Evolutionary conservation across 352 stramenopile genomes (phyloP).

Genomic region (Phytophthora ohioensis): DNA sequence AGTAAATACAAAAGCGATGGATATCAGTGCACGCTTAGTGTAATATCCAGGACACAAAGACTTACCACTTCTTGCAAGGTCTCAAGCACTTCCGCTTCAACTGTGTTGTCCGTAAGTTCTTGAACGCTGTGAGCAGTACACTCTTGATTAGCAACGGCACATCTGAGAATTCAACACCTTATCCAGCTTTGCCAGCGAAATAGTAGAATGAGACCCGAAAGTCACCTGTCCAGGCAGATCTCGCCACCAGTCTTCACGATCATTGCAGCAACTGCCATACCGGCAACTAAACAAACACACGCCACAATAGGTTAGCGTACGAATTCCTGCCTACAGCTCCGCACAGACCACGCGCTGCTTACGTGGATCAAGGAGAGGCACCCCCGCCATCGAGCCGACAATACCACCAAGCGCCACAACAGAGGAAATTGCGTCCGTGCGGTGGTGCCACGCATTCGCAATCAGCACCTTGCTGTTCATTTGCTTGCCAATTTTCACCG

Average conservation of each 20-base stretch:
- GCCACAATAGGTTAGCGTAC: too few relatives aligned
- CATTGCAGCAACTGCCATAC: slow-evolving; percentile 88
- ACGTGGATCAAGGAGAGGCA: slow-evolving; percentile 82
- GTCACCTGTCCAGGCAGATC: slow-evolving; percentile 82
- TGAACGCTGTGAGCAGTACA: slow-evolving; percentile 53
- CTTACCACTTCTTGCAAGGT: slow-evolving; percentile 76
- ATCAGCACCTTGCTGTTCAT: slow-evolving; percentile 96
- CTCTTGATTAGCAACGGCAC: background rate
- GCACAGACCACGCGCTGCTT: too few relatives aligned
- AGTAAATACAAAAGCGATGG: background rate
- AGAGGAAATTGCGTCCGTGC: slow-evolving; percentile 92
- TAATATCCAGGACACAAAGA: background rate
- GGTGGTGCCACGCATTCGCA: slow-evolving; percentile 98
- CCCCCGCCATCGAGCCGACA: slow-evolving; percentile 69
- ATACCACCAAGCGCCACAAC: slow-evolving; percentile 87
- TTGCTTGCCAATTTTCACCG: slow-evolving; percentile 90
- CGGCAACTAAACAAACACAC: slow-evolving; percentile 57
- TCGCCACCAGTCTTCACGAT: slow-evolving; percentile 89
- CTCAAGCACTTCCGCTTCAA: slow-evolving; percentile 83
- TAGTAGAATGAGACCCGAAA: background rate
- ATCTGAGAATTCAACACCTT: too few relatives aligned
- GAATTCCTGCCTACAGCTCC: too few relatives aligned
- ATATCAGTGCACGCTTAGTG: background rate
- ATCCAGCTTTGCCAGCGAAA: background rate
- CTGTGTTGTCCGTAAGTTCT: slow-evolving; percentile 87